Evolutionary conservation across 1,139 yeast species (phyloP).

Genomic region (Scheffersomyces illinoinensis): DNA sequence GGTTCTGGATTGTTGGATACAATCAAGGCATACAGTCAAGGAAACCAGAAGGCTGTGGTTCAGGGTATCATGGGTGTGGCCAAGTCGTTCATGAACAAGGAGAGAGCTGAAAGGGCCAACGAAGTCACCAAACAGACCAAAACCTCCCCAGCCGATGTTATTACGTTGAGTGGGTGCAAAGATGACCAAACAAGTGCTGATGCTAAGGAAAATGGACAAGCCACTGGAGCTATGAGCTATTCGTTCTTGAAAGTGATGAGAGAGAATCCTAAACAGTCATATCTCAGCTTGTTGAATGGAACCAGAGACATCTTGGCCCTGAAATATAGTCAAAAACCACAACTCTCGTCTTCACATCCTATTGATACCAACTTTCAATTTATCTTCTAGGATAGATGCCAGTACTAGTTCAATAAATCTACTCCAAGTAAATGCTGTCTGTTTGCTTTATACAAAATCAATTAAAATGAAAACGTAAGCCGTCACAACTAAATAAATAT

Average conservation of each 20-base stretch:
- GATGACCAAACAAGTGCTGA: constrained; percentile 21
- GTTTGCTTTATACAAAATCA: not conserved
- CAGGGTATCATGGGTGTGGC: constrained; percentile 2
- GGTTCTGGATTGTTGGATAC: constrained; percentile 3
- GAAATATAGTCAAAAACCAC: constrained; percentile 19
- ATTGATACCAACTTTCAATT: constrained; percentile 18
- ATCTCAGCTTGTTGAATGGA: constrained; percentile 5
- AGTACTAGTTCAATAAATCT: not conserved
- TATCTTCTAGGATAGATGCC: constrained; percentile 5
- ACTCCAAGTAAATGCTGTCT: constrained; percentile 2
- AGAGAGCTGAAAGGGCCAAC: not conserved
- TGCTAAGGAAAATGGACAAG: constrained; percentile 14
- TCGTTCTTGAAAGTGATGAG: constrained; percentile 14
- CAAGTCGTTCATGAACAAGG: constrained; percentile 4
- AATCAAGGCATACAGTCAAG: constrained; percentile 3
- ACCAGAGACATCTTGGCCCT: constrained; percentile 2
- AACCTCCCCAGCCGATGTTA: constrained; percentile 17
- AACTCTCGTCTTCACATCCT: constrained; percentile 17
- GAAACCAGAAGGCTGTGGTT: constrained; percentile 5
- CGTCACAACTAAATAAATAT: not conserved
- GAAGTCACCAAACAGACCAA: constrained; percentile 5
- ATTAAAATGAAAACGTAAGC: not conserved
- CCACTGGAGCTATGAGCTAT: constrained; percentile 20
- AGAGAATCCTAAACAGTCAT: constrained; percentile 13
- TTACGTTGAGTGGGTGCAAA: constrained; percentile 17